Conservation (phyloP, 129 eudicot genomes). For the Gnaphalium uliginosum region DNA sequence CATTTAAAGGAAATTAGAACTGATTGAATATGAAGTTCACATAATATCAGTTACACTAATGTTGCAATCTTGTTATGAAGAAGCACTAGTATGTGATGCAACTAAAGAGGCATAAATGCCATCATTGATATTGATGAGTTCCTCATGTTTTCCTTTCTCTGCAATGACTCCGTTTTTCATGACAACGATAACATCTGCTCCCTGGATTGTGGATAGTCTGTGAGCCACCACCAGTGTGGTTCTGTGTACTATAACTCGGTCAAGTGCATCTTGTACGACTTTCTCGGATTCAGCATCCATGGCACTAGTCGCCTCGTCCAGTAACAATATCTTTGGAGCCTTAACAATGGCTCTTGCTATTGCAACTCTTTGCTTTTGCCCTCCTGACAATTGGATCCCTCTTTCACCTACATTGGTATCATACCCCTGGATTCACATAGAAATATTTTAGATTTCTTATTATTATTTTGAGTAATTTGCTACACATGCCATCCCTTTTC, state of each 20-base stretch:
- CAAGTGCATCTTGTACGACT: constrained; percentile 30
- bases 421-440: constrained; percentile 5
- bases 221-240: constrained; percentile 29
- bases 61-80: neutral
- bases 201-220: constrained; percentile 20
- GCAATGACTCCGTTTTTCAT: constrained; percentile 22
- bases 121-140: constrained; percentile 18
- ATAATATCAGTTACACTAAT: neutral
- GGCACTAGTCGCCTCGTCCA: constrained; percentile 26
- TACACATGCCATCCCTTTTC: too few species aligned
- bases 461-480: too few species aligned
- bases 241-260: constrained; percentile 16
- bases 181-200: constrained; percentile 18
- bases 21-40: neutral
- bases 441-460: constrained; percentile 1
- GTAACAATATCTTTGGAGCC: constrained; percentile 23
- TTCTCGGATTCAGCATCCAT: constrained; percentile 30
- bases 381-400: constrained; percentile 14
- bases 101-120: constrained; percentile 25
- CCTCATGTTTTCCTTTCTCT: constrained; percentile 27
- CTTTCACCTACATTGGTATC: constrained; percentile 20
- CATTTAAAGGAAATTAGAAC: neutral
- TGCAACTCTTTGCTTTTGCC: constrained; percentile 25
- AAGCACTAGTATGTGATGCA: constrained; percentile 18
- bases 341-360: constrained; percentile 16